Base-by-base conservation (phyloP, 305 asterid genomes). In the Fraxinus platypoda region DNA sequence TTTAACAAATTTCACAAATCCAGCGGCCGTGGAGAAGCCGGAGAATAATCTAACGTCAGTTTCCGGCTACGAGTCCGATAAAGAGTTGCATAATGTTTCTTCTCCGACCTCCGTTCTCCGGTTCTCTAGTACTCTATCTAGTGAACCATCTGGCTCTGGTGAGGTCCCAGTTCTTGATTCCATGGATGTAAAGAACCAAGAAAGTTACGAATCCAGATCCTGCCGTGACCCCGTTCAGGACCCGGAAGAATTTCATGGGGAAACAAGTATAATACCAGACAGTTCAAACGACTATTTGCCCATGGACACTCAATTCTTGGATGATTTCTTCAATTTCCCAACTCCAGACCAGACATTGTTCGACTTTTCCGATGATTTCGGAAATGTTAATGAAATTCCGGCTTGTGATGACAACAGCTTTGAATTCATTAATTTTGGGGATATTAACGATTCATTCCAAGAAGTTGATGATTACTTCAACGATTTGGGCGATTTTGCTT, bases 31-130 rank as follows among this genome's bases (percentile, higher is more conserved):
- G 0, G 64, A 80, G n/a, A 26, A 1, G 33, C 76, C 83, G 21
- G 89, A 88, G 79, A 59, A 49, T 8, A 83, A 83, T n/a, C 85
- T 15, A 11, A 46, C 86, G 8, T 88, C 95, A 1, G 81, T 78
- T 21, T 90, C 93, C 9, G 85, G 92, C 33, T 91, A 88, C 77
- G 94, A 90, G 19, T 94, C 97, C 49, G 92, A 88, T 2, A 92
- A 90, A n/a, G 97, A 93, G 77, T 88, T 91, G 0, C 89, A 71
- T 30, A 88, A 89, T 59, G 83, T 88, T 1, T 71, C 86, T 4
- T 91, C 92, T 15, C 94, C 94, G 1, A 84, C 87, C 0, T 89
- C 93, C 0, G 91, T 92, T 35, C 86, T 90, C 79, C 87, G 88
- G 76, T 91, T 85, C 83, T 82, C 88, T 4, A 85, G 85, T 31